phyloP scores from a whole-genome alignment of 1,284 basidiomycete species.

The Salmacisia buchloeana region DNA sequence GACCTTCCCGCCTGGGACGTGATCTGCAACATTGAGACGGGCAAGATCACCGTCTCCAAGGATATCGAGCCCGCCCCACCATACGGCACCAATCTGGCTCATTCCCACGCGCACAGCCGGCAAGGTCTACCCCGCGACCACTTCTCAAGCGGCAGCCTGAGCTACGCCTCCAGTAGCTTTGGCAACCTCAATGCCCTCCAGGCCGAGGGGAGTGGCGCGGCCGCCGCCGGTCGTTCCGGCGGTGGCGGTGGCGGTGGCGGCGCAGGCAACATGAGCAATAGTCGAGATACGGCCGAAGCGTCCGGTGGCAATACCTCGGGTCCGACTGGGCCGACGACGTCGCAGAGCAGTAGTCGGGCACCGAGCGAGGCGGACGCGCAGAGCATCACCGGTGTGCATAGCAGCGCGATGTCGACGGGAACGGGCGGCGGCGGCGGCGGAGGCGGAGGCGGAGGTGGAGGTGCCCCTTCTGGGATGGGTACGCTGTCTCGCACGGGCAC shows the following conservation, averaged over 20 bases:
- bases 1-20: constrained; percentile 82
- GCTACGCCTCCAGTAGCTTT: constrained; percentile 27
- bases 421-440: too few relatives aligned
- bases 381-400: not conserved
- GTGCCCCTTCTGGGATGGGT: not conserved
- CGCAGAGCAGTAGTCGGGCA: constrained; percentile 1
- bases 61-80: constrained; percentile 60
- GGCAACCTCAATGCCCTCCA: not conserved
- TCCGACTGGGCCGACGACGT: not conserved
- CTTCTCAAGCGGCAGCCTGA: constrained; percentile 34
- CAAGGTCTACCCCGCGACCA: constrained; percentile 41
- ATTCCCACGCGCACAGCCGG: constrained; percentile 5
- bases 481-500: not conserved
- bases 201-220: not conserved
- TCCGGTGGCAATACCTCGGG: constrained; percentile 45
- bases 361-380: constrained; percentile 4
- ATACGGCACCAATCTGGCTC: constrained; percentile 3
- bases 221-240: not conserved
- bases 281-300: too few relatives aligned
- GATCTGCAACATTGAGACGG: constrained; percentile 78
- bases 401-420: too few relatives aligned
- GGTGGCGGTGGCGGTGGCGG: constrained; percentile 48
- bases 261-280: too few relatives aligned
- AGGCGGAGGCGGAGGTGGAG: too few relatives aligned
- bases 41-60: constrained; percentile 76